These are phyloP conservation scores for Boletus rubropictus DNA, from an alignment of 768 basidiomycete genomes.

Conservation along the genomic window DNA sequence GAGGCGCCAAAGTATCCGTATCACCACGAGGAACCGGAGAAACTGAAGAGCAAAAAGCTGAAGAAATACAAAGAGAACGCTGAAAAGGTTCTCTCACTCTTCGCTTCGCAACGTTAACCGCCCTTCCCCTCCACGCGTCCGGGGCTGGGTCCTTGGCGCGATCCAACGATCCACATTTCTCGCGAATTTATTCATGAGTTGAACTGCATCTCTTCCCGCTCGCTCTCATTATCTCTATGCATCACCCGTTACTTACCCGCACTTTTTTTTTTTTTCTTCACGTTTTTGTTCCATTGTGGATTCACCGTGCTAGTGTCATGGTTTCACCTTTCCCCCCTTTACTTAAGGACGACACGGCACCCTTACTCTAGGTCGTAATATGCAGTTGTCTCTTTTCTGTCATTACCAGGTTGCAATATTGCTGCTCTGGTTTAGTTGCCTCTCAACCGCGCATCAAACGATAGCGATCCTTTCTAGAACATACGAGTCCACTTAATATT, in stretches of 20 bases:
- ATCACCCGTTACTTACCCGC: constrained; percentile 21
- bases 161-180: constrained; percentile 12
- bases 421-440: constrained; percentile 23
- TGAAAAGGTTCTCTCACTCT: constrained; percentile 79
- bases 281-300: constrained; percentile 12
- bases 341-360: constrained; percentile 26
- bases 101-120: constrained; percentile 62
- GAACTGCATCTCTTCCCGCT: constrained; percentile 11
- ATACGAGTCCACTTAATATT: constrained; percentile 22
- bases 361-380: constrained; percentile 26
- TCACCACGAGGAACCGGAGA: constrained; percentile 46
- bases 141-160: constrained; percentile 24
- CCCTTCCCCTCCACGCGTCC: constrained; percentile 11
- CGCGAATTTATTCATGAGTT: constrained; percentile 16
- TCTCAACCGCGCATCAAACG: constrained; percentile 17
- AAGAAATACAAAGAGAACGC: constrained; percentile 86
- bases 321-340: constrained; percentile 2
- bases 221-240: constrained; percentile 29
- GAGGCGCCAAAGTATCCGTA: constrained; percentile 29
- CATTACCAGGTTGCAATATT: constrained; percentile 26
- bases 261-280: constrained; percentile 12
- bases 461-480: constrained; percentile 25
- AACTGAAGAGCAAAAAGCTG: constrained; percentile 65
- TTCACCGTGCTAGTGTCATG: constrained; percentile 22
- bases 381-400: constrained; percentile 21